These are phyloP conservation scores for Backusella psychrophila DNA, from an alignment of 192 early-diverging fungal species.

Conservation along the genomic window DNA sequence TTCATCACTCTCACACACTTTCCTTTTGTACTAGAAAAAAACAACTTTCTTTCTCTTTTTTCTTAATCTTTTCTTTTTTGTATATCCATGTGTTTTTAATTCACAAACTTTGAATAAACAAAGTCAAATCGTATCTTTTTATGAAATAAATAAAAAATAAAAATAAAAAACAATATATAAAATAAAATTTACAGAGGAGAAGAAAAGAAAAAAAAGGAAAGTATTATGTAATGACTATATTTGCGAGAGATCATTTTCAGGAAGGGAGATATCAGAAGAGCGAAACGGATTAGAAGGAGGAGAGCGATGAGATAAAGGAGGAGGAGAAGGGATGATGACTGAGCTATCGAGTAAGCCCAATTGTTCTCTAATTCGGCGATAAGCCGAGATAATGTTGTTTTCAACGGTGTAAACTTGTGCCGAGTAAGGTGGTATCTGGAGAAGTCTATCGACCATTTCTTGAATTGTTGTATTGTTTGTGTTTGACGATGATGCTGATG, in stretches of 20 bases:
- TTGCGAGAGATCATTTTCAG: neutral
- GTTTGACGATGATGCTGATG: neutral
- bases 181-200: neutral
- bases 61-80: neutral
- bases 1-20: neutral
- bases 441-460: conserved; percentile 11
- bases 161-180: neutral
- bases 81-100: conserved; percentile 1
- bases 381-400: conserved; percentile 15
- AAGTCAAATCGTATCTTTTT: neutral
- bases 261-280: neutral
- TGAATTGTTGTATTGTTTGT: conserved; percentile 13
- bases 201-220: neutral
- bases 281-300: neutral
- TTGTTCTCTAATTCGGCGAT: conserved; percentile 23
- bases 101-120: conserved; percentile 5
- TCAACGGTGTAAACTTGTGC: conserved; percentile 11
- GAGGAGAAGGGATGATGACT: conserved; percentile 8
- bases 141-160: neutral
- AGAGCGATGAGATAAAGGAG: neutral
- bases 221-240: neutral
- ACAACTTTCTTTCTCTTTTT: neutral
- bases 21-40: neutral
- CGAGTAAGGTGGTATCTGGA: conserved; percentile 21
- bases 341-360: conserved; percentile 3